phyloP scores from a whole-genome alignment of 306 rosid species.

The Mimosa pudica region DNA sequence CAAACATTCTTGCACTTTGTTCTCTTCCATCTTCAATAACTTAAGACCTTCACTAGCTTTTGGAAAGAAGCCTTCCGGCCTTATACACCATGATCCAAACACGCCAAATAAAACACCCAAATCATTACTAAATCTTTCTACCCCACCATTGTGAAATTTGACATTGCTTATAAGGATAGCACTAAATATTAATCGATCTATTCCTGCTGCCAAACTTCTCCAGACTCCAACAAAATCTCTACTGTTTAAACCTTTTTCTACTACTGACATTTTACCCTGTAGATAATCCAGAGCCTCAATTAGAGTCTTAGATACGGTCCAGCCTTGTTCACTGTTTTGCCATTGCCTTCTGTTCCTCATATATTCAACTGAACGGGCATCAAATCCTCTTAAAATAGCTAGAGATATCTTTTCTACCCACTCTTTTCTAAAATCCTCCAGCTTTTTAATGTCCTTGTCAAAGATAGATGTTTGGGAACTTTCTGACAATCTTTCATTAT shows the following conservation, averaged over 20 bases:
- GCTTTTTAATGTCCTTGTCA: conserved; percentile 62
- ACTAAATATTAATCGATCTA: conserved; percentile 62
- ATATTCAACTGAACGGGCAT: conserved; percentile 71
- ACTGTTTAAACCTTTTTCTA: conserved; percentile 66
- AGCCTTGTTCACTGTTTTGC: conserved; percentile 79
- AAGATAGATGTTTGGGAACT: conserved; percentile 55
- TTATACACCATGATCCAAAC: conserved; percentile 79
- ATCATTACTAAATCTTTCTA: conserved; percentile 68
- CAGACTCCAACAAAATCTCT: conserved; percentile 77
- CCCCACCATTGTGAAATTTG: conserved; percentile 68
- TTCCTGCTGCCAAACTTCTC: conserved; percentile 85
- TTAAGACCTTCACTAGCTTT: conserved; percentile 70
- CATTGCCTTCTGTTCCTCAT: conserved; percentile 82
- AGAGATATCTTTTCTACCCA: conserved; percentile 81
- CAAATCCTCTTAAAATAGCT: conserved; percentile 86
- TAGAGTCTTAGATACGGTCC: conserved; percentile 73
- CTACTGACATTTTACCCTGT: conserved; percentile 59
- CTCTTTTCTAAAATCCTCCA: conserved; percentile 68
- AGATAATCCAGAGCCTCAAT: conserved; percentile 75
- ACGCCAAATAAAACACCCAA: conserved; percentile 79
- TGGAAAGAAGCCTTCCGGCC: conserved; percentile 90
- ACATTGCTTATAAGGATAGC: conserved; percentile 62
- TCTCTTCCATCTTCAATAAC: conserved; percentile 68
- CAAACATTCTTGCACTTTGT: conserved; percentile 48
- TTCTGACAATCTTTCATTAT: conserved; percentile 32